Evolutionary conservation across 2,329 filamentous ascomycete species (phyloP).

Genomic region (Aspergillus pseudotamarii): DNA sequence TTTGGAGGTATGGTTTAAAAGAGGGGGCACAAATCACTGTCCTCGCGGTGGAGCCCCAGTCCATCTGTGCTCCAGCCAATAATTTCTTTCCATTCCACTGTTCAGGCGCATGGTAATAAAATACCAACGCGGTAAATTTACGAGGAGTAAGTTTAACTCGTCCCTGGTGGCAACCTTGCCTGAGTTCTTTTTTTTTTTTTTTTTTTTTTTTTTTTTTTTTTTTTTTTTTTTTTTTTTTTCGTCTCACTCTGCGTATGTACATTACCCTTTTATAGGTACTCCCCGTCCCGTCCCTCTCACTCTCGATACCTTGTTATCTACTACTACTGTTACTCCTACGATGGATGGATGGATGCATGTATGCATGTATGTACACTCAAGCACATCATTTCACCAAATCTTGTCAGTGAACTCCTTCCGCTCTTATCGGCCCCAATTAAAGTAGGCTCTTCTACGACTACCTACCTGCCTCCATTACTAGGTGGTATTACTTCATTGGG

Average conservation of each 20-base stretch:
- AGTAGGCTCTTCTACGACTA: neutral
- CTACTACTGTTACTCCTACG: neutral
- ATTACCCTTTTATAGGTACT: neutral
- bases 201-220: neutral
- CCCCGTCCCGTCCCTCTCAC: neutral
- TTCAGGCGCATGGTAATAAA: neutral
- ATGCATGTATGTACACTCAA: neutral
- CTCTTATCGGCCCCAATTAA: neutral
- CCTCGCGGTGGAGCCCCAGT: neutral
- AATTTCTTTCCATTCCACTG: neutral
- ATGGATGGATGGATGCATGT: no score
- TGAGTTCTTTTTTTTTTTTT: neutral
- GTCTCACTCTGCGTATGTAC: neutral
- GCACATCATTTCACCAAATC: neutral
- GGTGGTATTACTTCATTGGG: neutral
- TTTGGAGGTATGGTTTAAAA: neutral
- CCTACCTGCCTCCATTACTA: neutral
- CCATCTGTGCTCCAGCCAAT: neutral
- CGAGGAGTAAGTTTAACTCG: neutral
- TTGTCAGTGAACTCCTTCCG: neutral
- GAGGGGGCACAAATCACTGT: neutral
- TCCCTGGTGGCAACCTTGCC: neutral
- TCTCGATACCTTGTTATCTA: neutral
- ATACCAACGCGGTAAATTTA: neutral
- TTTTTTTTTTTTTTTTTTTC: neutral